A percentile compares a stretch with the other conserved stretches of the same genome.
phyloP scores from a whole-genome alignment of 2,329 filamentous ascomycete genomes.

The Hymenoscyphus scutula region DNA sequence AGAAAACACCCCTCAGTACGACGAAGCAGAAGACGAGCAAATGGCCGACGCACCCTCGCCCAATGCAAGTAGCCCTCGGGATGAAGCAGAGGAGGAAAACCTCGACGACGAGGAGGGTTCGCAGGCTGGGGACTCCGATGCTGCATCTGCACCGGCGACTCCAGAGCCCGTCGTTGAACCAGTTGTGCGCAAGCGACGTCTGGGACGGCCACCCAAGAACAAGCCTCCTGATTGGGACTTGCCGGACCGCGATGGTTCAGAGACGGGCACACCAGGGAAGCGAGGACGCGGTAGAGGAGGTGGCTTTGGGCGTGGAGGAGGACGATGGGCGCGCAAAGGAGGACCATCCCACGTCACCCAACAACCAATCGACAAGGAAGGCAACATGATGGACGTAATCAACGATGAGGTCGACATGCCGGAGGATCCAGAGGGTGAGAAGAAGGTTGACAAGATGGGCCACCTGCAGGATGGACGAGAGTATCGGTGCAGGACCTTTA shows the following conservation, averaged over 20 bases:
- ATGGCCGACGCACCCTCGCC: slow-evolving; percentile 41
- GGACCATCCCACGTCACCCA: slow-evolving; percentile 74
- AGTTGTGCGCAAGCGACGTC: slow-evolving; percentile 69
- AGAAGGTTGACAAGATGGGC: slow-evolving; percentile 88
- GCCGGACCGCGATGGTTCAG: slow-evolving; percentile 47
- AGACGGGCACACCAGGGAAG: slow-evolving; percentile 47
- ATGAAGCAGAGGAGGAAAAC: slow-evolving; percentile 42
- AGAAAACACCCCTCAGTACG: slow-evolving; percentile 50
- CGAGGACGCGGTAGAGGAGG: slow-evolving; percentile 62
- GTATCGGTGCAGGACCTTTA: slow-evolving; percentile 95
- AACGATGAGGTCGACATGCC: slow-evolving; percentile 90
- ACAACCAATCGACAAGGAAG: slow-evolving; percentile 89
- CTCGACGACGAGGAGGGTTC: slow-evolving; percentile 47
- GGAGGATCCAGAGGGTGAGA: slow-evolving; percentile 83
- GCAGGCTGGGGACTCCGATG: slow-evolving; percentile 49
- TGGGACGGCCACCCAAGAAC: slow-evolving; percentile 86
- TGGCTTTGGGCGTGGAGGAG: slow-evolving; percentile 51
- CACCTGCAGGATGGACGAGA: slow-evolving; percentile 80
- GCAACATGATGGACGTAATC: slow-evolving; percentile 84
- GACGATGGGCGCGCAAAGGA: slow-evolving; percentile 65
- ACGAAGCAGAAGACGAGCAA: slow-evolving; percentile 46
- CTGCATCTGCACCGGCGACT: slow-evolving; percentile 39
- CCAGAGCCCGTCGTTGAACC: slow-evolving; percentile 38
- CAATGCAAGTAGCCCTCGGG: slow-evolving; percentile 28
- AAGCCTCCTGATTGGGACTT: slow-evolving; percentile 74